Evolutionary conservation across 2,329 filamentous ascomycete species (phyloP).

Genomic region (Aspergillus eucalypticola): DNA sequence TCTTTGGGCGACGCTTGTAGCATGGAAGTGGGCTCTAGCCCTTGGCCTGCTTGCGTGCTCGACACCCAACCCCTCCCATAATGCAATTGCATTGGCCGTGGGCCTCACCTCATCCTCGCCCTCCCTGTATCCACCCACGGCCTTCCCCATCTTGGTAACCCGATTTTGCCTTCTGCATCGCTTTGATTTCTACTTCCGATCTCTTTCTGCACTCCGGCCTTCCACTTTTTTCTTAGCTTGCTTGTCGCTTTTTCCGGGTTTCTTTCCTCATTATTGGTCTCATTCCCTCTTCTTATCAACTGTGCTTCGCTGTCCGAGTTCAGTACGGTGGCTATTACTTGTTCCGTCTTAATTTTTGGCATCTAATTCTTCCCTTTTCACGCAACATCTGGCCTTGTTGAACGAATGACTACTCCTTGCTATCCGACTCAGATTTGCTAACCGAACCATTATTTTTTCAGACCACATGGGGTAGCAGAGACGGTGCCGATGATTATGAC

Average conservation of each 20-base stretch:
- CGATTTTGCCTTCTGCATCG: slow-evolving; percentile 2
- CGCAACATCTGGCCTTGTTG: not conserved
- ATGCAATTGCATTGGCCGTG: slow-evolving; percentile 6
- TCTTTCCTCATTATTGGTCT: not conserved
- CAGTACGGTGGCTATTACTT: not conserved
- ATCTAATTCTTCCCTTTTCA: not conserved
- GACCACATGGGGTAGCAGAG: slow-evolving; percentile 95
- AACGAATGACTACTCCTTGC: not conserved
- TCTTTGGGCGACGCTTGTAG: not conserved
- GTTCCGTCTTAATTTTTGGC: not conserved
- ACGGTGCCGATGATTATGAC: slow-evolving; percentile 85
- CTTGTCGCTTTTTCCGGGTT: not conserved
- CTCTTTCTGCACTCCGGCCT: not conserved
- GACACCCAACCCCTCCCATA: slow-evolving; percentile 6
- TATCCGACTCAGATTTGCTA: not conserved
- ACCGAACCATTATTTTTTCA: slow-evolving; percentile 40
- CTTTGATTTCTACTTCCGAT: not conserved
- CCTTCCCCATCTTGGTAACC: slow-evolving; percentile 5
- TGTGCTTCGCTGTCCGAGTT: not conserved
- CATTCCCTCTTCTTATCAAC: not conserved
- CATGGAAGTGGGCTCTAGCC: slow-evolving; percentile 9
- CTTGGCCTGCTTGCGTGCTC: not conserved
- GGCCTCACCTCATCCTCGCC: not conserved
- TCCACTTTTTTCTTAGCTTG: not conserved
- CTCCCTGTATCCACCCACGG: not conserved